Percentiles rank a stretch among this genome's conserved stretches.
Conservation (phyloP, 1,284 basidiomycete genomes). For the Wallemia ichthyophaga region DNA sequence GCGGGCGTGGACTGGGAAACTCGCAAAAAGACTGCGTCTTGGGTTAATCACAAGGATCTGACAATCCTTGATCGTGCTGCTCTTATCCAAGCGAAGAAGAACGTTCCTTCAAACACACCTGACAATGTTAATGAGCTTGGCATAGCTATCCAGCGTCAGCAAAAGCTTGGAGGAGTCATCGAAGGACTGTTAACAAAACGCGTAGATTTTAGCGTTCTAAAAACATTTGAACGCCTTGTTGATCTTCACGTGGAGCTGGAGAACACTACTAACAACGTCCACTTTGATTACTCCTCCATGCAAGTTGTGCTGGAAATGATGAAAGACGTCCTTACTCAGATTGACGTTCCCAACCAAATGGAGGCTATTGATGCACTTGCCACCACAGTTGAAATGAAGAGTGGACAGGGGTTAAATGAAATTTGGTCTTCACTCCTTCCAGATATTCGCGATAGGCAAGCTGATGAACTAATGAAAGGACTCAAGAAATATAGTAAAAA, state of each 20-base stretch:
- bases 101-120: background rate
- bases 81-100: background rate
- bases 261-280: slow-evolving; percentile 9
- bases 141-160: background rate
- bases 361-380: background rate
- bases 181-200: background rate
- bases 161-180: background rate
- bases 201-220: slow-evolving; percentile 4
- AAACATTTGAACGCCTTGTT: slow-evolving; percentile 8
- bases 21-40: background rate
- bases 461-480: background rate
- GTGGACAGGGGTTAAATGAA: slow-evolving; percentile 17
- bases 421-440: slow-evolving; percentile 17
- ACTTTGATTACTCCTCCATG: slow-evolving; percentile 19
- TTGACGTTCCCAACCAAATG: slow-evolving; percentile 2
- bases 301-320: slow-evolving; percentile 17
- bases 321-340: slow-evolving; percentile 9
- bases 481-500: background rate
- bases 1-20: background rate
- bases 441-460: background rate
- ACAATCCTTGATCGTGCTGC: background rate
- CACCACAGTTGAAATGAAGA: slow-evolving; percentile 10
- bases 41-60: background rate
- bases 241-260: slow-evolving; percentile 9
- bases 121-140: background rate